These are phyloP conservation scores for Mortierella sp. DNA, from an alignment of 371 early-diverging fungal genomes.

Conservation along the genomic window DNA sequence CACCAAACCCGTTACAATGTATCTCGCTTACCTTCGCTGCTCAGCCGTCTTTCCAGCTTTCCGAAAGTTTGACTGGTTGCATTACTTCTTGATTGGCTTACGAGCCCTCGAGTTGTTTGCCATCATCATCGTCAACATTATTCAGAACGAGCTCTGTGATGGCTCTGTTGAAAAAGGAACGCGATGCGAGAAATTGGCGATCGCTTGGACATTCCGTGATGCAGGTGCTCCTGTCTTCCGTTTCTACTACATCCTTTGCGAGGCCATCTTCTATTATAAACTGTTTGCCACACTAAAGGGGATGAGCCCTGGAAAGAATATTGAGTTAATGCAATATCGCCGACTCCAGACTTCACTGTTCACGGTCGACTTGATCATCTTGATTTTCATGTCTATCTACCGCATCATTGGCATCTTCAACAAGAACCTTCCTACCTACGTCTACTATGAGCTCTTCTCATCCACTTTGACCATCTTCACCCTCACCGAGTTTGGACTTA, in stretches of 20 bases:
- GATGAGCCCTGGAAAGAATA: constrained; percentile 42
- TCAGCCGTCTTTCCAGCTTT: constrained; percentile 49
- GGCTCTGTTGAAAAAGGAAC: constrained; percentile 46
- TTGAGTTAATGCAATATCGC: constrained; percentile 40
- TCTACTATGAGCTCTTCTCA: constrained; percentile 54
- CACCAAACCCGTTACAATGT: constrained; percentile 54
- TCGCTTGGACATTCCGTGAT: constrained; percentile 53
- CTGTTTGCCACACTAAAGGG: constrained; percentile 41
- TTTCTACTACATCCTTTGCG: constrained; percentile 51
- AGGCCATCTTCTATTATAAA: constrained; percentile 49
- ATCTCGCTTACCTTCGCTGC: constrained; percentile 54
- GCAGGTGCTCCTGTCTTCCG: constrained; percentile 49
- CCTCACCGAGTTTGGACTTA: constrained; percentile 54
- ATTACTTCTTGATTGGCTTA: constrained; percentile 34
- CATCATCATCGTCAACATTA: constrained; percentile 42
- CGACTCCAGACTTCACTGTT: constrained; percentile 51
- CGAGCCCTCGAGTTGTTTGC: constrained; percentile 47
- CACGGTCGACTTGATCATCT: constrained; percentile 38
- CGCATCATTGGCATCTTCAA: constrained; percentile 52
- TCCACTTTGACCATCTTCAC: constrained; percentile 54
- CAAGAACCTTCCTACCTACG: constrained; percentile 43
- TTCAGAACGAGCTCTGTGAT: constrained; percentile 39
- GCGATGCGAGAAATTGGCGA: constrained; percentile 21
- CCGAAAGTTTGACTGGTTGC: constrained; percentile 31
- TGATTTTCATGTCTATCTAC: constrained; percentile 49